These are phyloP conservation scores for Geotrichum reessii DNA, from an alignment of 1,139 yeast species.

Conservation along the genomic window DNA sequence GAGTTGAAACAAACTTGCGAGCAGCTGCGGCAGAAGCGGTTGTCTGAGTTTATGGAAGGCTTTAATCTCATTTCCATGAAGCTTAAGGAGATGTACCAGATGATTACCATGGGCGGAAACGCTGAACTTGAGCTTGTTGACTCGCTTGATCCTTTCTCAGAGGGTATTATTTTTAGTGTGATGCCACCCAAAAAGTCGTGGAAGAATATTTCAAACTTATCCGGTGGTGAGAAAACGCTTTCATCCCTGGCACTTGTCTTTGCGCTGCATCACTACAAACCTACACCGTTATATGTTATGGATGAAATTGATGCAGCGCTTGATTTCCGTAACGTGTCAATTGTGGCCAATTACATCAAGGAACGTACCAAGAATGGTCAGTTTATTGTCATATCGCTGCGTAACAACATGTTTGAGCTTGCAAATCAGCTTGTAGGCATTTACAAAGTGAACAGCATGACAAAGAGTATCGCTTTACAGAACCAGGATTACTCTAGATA, in stretches of 20 bases:
- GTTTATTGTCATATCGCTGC: constrained; percentile 86
- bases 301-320: constrained; percentile 99
- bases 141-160: constrained; percentile 95
- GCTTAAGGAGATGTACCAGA: constrained; percentile 92
- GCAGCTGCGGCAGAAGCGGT: constrained; percentile 63
- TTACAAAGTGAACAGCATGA: constrained; percentile 88
- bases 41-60: constrained; percentile 91
- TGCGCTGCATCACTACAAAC: constrained; percentile 93
- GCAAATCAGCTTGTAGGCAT: constrained; percentile 93
- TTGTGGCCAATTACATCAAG: constrained; percentile 94
- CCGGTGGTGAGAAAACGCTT: constrained; percentile 97
- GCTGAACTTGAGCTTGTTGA: constrained; percentile 96
- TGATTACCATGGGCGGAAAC: constrained; percentile 99
- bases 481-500: constrained; percentile 44
- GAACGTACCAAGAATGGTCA: constrained; percentile 96
- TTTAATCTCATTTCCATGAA: constrained; percentile 81
- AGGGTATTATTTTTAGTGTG: constrained; percentile 92
- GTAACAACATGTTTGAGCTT: constrained; percentile 96
- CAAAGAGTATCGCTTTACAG: constrained; percentile 71
- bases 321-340: constrained; percentile 93
- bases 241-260: constrained; percentile 93
- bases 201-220: constrained; percentile 89
- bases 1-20: constrained; percentile 58
- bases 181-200: constrained; percentile 99
- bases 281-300: constrained; percentile 97